Percentiles rank a stretch among this genome's conserved stretches.
These are phyloP conservation scores for Kitagawia praeruptora DNA, from an alignment of 129 eudicot species.

Conservation along the genomic window DNA sequence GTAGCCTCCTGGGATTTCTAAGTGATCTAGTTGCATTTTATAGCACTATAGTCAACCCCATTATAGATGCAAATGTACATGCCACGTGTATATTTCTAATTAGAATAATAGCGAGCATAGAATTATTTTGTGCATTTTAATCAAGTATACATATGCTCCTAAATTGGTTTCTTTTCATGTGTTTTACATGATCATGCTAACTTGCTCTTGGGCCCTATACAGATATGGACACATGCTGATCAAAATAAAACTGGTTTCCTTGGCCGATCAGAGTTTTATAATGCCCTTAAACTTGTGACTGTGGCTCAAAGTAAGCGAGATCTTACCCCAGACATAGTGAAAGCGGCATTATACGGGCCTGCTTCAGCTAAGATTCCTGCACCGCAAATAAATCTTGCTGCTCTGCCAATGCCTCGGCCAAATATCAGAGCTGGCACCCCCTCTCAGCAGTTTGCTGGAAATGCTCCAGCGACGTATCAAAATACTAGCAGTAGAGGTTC, in stretches of 20 bases:
- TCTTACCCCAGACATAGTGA: constrained; percentile 78
- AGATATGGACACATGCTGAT: constrained; percentile 92
- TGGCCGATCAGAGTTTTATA: constrained; percentile 83
- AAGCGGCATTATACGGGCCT: constrained; percentile 76
- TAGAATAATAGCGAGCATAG: neutral
- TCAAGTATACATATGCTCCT: neutral
- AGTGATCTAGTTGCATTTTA: neutral
- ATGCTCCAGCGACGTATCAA: constrained; percentile 29
- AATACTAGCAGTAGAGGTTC: constrained; percentile 35
- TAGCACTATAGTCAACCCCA: neutral
- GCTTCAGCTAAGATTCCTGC: constrained; percentile 94
- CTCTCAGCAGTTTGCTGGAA: constrained; percentile 20
- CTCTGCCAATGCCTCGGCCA: constrained; percentile 32
- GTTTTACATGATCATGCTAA: neutral
- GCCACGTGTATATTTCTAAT: neutral
- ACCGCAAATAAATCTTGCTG: constrained; percentile 65
- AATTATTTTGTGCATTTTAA: neutral
- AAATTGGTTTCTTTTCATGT: neutral
- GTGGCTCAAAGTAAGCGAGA: constrained; percentile 93
- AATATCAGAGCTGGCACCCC: constrained; percentile 27
- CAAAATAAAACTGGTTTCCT: constrained; percentile 73
- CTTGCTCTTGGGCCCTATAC: constrained; percentile 12
- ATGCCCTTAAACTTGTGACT: constrained; percentile 90
- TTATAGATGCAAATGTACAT: neutral
- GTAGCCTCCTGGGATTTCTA: neutral